Base-by-base conservation (phyloP, 2,329 filamentous ascomycete genomes). In the Trichoderma harzianum region DNA sequence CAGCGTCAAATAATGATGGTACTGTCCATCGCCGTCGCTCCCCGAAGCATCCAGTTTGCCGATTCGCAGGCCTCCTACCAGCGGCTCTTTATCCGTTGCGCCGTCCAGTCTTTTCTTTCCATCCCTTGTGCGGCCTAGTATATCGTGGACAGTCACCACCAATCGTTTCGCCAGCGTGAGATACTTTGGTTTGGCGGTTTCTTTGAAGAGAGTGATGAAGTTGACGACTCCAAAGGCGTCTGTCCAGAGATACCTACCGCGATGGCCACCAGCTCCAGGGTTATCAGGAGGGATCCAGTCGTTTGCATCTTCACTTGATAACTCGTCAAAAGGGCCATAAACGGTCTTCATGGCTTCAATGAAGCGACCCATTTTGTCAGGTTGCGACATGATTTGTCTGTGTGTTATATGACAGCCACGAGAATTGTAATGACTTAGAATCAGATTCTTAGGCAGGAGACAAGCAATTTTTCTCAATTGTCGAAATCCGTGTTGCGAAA, bases 201-300 rank as follows among this genome's bases (percentile, higher is more conserved):
- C 82, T 7, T 79, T 79, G 73, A 84, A 82, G 3, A 90, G 81
- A 3, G 88, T 90, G 55, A 90, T 77, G 73, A 90, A 84, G 76
- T 89, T 89, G 72, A 90, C 74, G 8, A 90, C 85, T 5, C 87
- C 88, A 75, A 89, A 89, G 1, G 87, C 86, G 74, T 90, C 88
- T 1, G 86, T 89, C 88, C 87, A 89, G 26, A 90, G 82, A 75
- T 89, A 89, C 18, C 88, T 84, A 24, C 88, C 88, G n/a, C 81
- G 82, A 74, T 89, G 86, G 12, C 87, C 87, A 7, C 86, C 87
- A 0, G 86, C 84, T 32, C 82, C 83, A 1, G 82, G 82, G n/a
- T 76, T 73, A 1, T 76, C 71, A 0, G 87, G 86, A 2, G 86
- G 86, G 1, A 71, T 81, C 87, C 87, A 89, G 6, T 66, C 68